Conservation (phyloP, 202 grass and related monocot genomes). For the Setaria italica region DNA sequence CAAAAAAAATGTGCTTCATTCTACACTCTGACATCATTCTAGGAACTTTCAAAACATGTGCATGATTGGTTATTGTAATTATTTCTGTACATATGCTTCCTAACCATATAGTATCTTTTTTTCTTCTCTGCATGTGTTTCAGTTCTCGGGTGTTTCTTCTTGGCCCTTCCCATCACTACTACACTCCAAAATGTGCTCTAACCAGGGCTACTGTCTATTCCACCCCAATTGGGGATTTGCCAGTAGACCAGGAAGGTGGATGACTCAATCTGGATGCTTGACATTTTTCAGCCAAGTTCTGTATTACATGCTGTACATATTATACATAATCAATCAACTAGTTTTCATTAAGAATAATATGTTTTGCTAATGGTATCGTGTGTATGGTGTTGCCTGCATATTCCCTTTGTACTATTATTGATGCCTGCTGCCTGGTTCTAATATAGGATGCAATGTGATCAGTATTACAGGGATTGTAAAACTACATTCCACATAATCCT, state of each 20-base stretch:
- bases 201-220: constrained; percentile 75
- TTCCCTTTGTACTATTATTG: neutral
- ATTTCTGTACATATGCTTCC: constrained; percentile 17
- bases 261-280: constrained; percentile 44
- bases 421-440: neutral
- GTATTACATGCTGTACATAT: neutral
- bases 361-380: neutral
- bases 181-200: constrained; percentile 92
- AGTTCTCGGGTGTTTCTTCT: constrained; percentile 97
- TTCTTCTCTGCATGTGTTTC: constrained; percentile 39
- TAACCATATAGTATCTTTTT: constrained; percentile 7
- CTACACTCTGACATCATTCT: constrained; percentile 9
- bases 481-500: neutral
- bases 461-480: neutral
- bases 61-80: neutral
- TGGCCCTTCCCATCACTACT: constrained; percentile 97
- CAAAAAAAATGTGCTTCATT: neutral
- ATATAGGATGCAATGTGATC: neutral
- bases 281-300: constrained; percentile 23
- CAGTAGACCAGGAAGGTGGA: constrained; percentile 89
- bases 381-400: neutral
- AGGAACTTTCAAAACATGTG: neutral
- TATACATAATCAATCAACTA: neutral
- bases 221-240: constrained; percentile 91
- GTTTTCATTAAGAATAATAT: neutral